Conservation (phyloP, 352 stramenopile genomes). For the Hyphochytrium catenoides region DNA sequence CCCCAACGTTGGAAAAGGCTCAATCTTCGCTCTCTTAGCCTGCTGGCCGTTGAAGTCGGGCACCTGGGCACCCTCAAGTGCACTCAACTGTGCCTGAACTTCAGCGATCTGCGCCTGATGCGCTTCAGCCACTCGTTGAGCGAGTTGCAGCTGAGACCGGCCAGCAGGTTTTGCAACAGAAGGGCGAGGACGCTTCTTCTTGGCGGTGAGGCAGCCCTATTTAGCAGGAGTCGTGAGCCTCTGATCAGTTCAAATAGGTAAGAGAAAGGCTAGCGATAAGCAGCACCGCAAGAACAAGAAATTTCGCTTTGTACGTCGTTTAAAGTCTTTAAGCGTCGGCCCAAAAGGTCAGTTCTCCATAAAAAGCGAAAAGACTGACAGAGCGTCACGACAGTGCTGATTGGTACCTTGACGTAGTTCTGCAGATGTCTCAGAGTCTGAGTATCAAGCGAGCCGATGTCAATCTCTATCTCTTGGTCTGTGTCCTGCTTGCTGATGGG, state of each 20-base stretch:
- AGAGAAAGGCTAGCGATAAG: no score
- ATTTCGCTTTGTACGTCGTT: conserved; percentile 12
- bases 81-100: conserved; percentile 40
- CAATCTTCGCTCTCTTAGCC: conserved; percentile 6
- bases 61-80: conserved; percentile 21
- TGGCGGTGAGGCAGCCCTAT: no score
- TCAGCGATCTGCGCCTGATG: conserved; percentile 39
- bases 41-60: conserved; percentile 12
- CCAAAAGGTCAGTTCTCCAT: conserved; percentile 56
- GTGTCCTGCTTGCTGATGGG: conserved; percentile 48
- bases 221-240: no score
- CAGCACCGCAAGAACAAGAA: no score
- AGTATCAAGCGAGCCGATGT: conserved; percentile 64
- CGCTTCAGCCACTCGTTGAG: conserved; percentile 45
- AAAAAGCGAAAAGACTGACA: conserved; percentile 5
- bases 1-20: conserved; percentile 12
- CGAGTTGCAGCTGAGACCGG: conserved; percentile 47
- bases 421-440: conserved; percentile 59
- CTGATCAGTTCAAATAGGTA: no score
- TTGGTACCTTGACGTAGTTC: conserved; percentile 57
- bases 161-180: conserved; percentile 9
- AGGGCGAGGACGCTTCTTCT: no score
- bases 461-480: conserved; percentile 63
- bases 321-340: conserved; percentile 54
- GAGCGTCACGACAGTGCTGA: conserved; percentile 2